Base-by-base conservation (phyloP, 1,284 basidiomycete species). In the Naganishia liquefaciens region DNA sequence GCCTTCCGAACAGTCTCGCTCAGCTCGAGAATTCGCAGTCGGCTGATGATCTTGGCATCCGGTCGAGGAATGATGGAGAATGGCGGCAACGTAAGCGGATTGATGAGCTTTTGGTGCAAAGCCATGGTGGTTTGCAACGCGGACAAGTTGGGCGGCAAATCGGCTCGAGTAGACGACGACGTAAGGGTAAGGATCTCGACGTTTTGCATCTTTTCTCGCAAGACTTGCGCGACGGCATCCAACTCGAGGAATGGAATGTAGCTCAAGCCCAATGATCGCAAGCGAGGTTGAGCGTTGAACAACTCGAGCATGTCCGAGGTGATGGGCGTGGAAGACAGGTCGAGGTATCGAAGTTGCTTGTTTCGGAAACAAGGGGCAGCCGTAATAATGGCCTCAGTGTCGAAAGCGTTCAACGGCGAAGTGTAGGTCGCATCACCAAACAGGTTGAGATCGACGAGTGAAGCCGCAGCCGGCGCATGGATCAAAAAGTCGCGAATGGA, bases 391-490 rank as follows among this genome's bases (percentile, higher is more conserved):
- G 85, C 82, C 25, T 78, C 71, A 37, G 97, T 82, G 67, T 97
- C 88, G 23, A 85, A 83, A 44, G 80, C 79, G 10, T 84, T 84
- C 33, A 99, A 81, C 0, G 90, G 86, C n/a, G 88, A 91, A 0
- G 86, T 84, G 77, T 91, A 93, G 0, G 92, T 91, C 73, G 84
- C 84, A 72, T 96, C 93, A 52, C 92, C 92, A 72, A 92, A 95
- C 2, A 99, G 83, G 63, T 90, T 91, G 44, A 98, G 83, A 72
- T 98, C 90, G 60, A 82, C 82, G 33, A 97, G 81, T 28, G 82
- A 80, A 15, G 73, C 70, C 10, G 80, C 80, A 2, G 87, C 87
- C 2, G 87, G 87, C 0, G 85, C 86, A 50, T 86, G 80, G 52
- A 90, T 77, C 46, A 96, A 82, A 77, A 98, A 88, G 58, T 86